Evolutionary conservation across 495 filamentous ascomycete genomes (phyloP), one percentile per base, ranked within the genome.

Genomic region (Friedmanniomyces endolithicus): DNA sequence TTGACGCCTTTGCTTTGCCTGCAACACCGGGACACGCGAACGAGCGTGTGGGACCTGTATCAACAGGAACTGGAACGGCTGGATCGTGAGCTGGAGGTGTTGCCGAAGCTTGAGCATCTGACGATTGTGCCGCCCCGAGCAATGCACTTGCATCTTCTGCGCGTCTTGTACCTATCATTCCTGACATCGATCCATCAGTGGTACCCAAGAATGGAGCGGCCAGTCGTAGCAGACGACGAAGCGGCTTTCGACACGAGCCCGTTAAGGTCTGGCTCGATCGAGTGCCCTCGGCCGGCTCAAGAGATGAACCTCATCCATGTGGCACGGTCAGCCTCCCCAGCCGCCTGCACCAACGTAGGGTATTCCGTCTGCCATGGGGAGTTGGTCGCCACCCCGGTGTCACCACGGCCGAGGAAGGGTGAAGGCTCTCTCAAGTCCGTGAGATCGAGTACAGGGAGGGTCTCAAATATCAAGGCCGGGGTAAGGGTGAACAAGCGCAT

Each of bases 61-160:
- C 37, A 56, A 19, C 16, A 23, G 9, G 52, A 60, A 11, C 52
- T 60, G 6, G 24, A 52, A 20, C 25, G 37, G 47, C 49, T 60
- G 16, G 46, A 60, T 11, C 23, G 48, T 11, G 52, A 43, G 3
- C 48, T 60, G 8, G 8, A 19, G 20, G 11, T n/a, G 16, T 11
- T 60, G 22, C 37, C 57, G n/a, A 43, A 31, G 14, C 6, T 55
- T 1, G 16, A 25, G 16, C 11, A 17, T n/a, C 33, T 55, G 1
- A 50, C 35, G 1, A n/a, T 60, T 24, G 2, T 11, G 1, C 53
- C 53, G 19, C 57, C 57, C 19, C 12, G 12, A 27, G 24, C 17
- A 22, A 25, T 3, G 4, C 25, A 35, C 19, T 55, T 48, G n/a
- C 16, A 29, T 6, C 23, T 60, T 17, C 27, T 52, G n/a, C n/a